These are phyloP conservation scores for Scalesia atractyloides DNA, from an alignment of 129 eudicot genomes.

Conservation along the genomic window DNA sequence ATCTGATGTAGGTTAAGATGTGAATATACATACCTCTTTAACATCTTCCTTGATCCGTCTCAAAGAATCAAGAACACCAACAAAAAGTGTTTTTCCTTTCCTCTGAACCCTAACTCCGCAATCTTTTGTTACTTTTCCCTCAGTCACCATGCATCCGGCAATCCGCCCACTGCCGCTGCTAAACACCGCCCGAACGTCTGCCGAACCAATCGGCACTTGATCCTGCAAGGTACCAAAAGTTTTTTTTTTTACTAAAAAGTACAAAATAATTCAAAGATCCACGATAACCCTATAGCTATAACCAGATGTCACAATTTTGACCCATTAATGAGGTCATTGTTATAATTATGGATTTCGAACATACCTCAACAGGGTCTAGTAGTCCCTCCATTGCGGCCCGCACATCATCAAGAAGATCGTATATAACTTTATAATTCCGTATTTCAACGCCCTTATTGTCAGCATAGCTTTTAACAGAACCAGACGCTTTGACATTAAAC, in stretches of 20 bases:
- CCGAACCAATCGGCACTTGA: conserved; percentile 81
- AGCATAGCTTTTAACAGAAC: conserved; percentile 83
- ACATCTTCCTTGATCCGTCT: conserved; percentile 87
- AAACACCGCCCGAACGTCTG: conserved; percentile 86
- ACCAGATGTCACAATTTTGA: neutral
- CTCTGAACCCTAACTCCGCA: conserved; percentile 78
- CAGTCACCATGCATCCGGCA: conserved; percentile 97
- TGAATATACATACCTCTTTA: conserved; percentile 63
- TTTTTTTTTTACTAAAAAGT: neutral
- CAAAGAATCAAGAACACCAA: conserved; percentile 79
- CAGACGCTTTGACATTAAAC: conserved; percentile 79
- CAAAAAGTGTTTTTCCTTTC: conserved; percentile 59
- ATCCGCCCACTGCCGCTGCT: conserved; percentile 89
- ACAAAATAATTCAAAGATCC: neutral
- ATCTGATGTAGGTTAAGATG: too few relatives aligned
- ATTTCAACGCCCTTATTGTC: conserved; percentile 78
- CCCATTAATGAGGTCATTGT: neutral
- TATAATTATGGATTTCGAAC: neutral
- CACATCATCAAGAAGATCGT: conserved; percentile 89
- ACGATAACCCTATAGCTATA: neutral
- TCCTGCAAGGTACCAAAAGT: conserved; percentile 52
- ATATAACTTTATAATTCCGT: conserved; percentile 79
- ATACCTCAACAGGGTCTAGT: conserved; percentile 92
- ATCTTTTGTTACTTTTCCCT: conserved; percentile 79
- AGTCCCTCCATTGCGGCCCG: conserved; percentile 96